Evolutionary conservation across 2,329 filamentous ascomycete species (phyloP).

Genomic region (Paraconiothyrium sp.): DNA sequence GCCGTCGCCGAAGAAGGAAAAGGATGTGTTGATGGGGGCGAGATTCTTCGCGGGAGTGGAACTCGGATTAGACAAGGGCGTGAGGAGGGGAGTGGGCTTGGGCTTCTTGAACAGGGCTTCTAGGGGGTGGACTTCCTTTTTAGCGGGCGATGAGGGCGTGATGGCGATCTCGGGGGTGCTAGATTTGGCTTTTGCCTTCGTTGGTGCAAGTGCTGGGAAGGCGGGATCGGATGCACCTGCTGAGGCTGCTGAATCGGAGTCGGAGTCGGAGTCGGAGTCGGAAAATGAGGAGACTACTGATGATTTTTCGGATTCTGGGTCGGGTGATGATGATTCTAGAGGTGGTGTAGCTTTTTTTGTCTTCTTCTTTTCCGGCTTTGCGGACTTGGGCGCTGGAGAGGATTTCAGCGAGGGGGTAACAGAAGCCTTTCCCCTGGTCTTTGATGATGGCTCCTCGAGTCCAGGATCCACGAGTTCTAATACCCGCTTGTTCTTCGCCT

Average conservation of each 20-base stretch:
- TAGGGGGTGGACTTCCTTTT: conserved; percentile 76
- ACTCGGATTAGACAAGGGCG: conserved; percentile 40
- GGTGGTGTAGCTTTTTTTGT: conserved; percentile 36
- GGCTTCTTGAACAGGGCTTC: conserved; percentile 90
- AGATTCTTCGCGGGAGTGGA: conserved; percentile 50
- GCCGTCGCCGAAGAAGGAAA: conserved; percentile 76
- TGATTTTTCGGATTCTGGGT: conserved; percentile 41
- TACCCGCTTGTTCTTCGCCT: conserved; percentile 44
- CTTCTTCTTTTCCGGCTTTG: conserved; percentile 33
- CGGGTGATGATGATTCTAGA: conserved; percentile 36
- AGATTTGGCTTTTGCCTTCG: conserved; percentile 16
- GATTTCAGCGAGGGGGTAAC: conserved; percentile 29
- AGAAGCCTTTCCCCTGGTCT: conserved; percentile 25
- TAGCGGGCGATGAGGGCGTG: conserved; percentile 28
- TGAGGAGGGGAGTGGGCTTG: conserved; percentile 49
- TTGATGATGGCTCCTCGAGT: conserved; percentile 16
- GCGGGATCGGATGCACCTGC: conserved; percentile 31
- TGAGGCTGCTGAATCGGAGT: conserved; percentile 30
- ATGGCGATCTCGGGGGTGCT: conserved; percentile 25
- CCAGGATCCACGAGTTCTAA: conserved; percentile 43
- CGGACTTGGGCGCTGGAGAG: conserved; percentile 26
- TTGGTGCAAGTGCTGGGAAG: conserved; percentile 19
- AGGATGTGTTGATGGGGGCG: conserved; percentile 64
- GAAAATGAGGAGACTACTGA: conserved; percentile 51
- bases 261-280: conserved; percentile 38